Conservation (phyloP, 352 stramenopile species). For the Stephanocyclus meneghinianus region DNA sequence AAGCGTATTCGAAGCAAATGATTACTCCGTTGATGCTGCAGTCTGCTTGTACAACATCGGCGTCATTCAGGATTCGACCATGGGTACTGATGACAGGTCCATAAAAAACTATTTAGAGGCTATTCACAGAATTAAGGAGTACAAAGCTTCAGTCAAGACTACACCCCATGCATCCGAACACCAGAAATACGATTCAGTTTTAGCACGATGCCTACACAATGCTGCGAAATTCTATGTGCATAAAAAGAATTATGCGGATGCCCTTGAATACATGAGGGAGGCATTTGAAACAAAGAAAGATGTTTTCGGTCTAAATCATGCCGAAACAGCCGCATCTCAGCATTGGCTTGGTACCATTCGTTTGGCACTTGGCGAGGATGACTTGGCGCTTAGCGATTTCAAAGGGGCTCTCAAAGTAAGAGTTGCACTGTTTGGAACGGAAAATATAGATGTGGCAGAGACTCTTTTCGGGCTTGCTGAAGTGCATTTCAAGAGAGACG, state of each 20-base stretch:
- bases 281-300: slow-evolving; percentile 49
- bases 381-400: slow-evolving; percentile 53
- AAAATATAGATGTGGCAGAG: slow-evolving; percentile 56
- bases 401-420: slow-evolving; percentile 59
- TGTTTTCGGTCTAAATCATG: slow-evolving; percentile 42
- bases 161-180: background rate
- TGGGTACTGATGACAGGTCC: slow-evolving; percentile 33
- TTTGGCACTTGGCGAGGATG: slow-evolving; percentile 48
- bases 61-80: slow-evolving; percentile 46
- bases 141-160: background rate
- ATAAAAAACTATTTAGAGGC: slow-evolving; percentile 51
- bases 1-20: slow-evolving; percentile 30
- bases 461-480: slow-evolving; percentile 56
- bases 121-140: slow-evolving; percentile 53
- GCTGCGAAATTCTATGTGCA: slow-evolving; percentile 47
- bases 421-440: slow-evolving; percentile 51
- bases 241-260: slow-evolving; percentile 34
- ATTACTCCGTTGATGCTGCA: slow-evolving; percentile 49
- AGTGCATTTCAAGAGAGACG: slow-evolving; percentile 51
- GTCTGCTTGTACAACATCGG: slow-evolving; percentile 63
- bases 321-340: slow-evolving; percentile 59
- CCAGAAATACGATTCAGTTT: slow-evolving; percentile 30
- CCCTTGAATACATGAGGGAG: slow-evolving; percentile 59
- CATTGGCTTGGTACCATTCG: slow-evolving; percentile 64
- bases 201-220: slow-evolving; percentile 58